Evolutionary conservation across 2,329 filamentous ascomycete species (phyloP).

Genomic region (Penicillium rolfsii): DNA sequence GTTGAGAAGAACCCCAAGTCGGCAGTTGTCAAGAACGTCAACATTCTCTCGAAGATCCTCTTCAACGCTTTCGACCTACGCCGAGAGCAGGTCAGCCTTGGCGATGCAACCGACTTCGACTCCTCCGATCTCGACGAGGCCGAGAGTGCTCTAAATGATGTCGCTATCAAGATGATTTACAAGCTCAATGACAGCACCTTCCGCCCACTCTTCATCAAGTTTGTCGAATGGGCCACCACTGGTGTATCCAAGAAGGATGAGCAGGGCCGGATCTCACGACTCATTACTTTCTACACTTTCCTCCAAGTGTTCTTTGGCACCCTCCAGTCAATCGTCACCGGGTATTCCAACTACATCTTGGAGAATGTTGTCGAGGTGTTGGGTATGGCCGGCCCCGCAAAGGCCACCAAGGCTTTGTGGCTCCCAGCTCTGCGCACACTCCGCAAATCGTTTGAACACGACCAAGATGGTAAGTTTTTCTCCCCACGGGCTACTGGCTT

Average conservation of each 20-base stretch:
- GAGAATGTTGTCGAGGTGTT: conserved; percentile 73
- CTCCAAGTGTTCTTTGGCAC: conserved; percentile 77
- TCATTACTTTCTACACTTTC: conserved; percentile 81
- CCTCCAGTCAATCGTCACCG: conserved; percentile 91
- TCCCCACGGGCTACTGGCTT: neutral
- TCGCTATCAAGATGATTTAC: conserved; percentile 86
- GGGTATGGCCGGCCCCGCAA: conserved; percentile 39
- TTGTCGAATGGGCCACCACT: conserved; percentile 78
- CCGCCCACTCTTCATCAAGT: conserved; percentile 81
- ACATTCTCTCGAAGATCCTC: conserved; percentile 66
- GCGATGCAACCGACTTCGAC: conserved; percentile 46
- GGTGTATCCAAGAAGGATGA: conserved; percentile 65
- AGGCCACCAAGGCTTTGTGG: conserved; percentile 65
- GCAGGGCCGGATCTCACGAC: conserved; percentile 62
- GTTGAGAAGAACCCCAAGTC: conserved; percentile 80
- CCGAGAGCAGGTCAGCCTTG: conserved; percentile 41
- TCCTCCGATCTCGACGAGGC: conserved; percentile 57
- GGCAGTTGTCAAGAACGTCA: conserved; percentile 73
- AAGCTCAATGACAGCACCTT: conserved; percentile 95
- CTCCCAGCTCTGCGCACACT: conserved; percentile 71
- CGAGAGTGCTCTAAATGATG: conserved; percentile 68
- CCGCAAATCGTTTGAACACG: conserved; percentile 76
- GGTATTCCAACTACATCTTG: conserved; percentile 82
- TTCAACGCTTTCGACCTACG: conserved; percentile 57
- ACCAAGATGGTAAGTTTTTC: conserved; percentile 69